These are phyloP conservation scores for Fusarium fujikuroi DNA, from an alignment of 2,329 filamentous ascomycete species.

Conservation along the genomic window DNA sequence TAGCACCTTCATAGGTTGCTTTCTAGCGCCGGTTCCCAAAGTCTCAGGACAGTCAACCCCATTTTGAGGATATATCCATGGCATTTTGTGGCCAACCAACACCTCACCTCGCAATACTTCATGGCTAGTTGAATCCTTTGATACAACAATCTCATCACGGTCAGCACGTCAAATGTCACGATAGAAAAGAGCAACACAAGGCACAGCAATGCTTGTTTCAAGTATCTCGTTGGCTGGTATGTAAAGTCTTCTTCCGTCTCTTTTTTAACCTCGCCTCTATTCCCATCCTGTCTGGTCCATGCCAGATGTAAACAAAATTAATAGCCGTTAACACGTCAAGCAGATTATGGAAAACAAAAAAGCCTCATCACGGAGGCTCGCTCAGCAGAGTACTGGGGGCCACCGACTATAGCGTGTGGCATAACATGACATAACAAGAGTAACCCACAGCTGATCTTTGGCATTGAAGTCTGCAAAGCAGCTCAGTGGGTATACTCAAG, in stretches of 20 bases:
- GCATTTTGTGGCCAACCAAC: not conserved
- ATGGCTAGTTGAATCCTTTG: not conserved
- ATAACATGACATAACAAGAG: conserved; percentile 20
- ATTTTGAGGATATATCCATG: not conserved
- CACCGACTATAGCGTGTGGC: conserved; percentile 32
- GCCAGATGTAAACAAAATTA: conserved; percentile 39
- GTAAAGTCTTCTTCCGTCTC: conserved; percentile 28
- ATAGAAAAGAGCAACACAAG: not conserved
- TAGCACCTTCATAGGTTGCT: not conserved
- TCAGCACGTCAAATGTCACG: not conserved
- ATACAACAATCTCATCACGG: not conserved
- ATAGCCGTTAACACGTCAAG: conserved; percentile 45
- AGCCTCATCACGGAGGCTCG: conserved; percentile 29
- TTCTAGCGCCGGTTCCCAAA: too few relatives aligned
- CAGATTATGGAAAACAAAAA: conserved; percentile 41
- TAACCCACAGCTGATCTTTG: not conserved
- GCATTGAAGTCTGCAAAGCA: conserved; percentile 22
- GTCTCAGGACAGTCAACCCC: not conserved
- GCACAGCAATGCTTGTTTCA: conserved; percentile 8
- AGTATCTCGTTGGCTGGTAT: conserved; percentile 33
- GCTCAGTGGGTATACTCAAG: conserved; percentile 13
- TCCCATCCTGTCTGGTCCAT: conserved; percentile 22
- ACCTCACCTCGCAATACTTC: not conserved
- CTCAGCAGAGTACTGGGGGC: conserved; percentile 36
- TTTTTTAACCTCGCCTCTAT: conserved; percentile 40